Evolutionary conservation across 257 asterid genomes (phyloP), one percentile per base, ranked within the genome.

Genomic region (Marsdenia floribunda): DNA sequence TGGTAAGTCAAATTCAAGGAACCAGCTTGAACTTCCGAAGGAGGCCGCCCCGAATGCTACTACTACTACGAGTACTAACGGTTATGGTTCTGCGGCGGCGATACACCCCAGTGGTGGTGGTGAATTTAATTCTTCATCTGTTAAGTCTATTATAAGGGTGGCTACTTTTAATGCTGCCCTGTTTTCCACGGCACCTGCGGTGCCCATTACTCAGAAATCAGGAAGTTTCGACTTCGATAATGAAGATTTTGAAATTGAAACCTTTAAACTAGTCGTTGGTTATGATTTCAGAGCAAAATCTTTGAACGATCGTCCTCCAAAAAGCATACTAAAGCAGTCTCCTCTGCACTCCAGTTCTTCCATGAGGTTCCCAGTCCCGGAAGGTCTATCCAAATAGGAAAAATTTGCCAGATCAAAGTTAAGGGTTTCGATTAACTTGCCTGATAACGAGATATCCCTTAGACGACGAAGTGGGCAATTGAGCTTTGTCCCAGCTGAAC

Each of bases 161-260:
- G 99, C 93, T 0, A 86, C 99, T 77, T 94, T 94, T 57, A 94
- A 92, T 82, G 98, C 99, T 84, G 97, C 98, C 87, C 86, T 92
- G 3, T 94, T 94, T 82, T 92, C 99, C 87, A 90, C 92, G 97
- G 99, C 99, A 33, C 96, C 96, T 4, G 97, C 91, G 14, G 90
- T 91, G 35, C 88, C 97, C 0, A 80, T 76, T 59, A 6, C 85
- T 7, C 84, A 70, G 57, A 78, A 75, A 37, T 84, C 83, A 21
- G 69, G 88, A 21, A 81, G 70, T 8, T 78, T 75, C 53, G 87
- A 80, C 7, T 73, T 59, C 40, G 90, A 76, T 54, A 74, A 74
- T 71, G 82, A 77, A 16, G 84, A 80, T 12, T 76, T 57, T 42
- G 3, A 46, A 0, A 12, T 52, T 42, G 3, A 46, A 0, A 8